phyloP scores from a whole-genome alignment of 176 grass and related monocot genomes.

The Oryza rufipogon region DNA sequence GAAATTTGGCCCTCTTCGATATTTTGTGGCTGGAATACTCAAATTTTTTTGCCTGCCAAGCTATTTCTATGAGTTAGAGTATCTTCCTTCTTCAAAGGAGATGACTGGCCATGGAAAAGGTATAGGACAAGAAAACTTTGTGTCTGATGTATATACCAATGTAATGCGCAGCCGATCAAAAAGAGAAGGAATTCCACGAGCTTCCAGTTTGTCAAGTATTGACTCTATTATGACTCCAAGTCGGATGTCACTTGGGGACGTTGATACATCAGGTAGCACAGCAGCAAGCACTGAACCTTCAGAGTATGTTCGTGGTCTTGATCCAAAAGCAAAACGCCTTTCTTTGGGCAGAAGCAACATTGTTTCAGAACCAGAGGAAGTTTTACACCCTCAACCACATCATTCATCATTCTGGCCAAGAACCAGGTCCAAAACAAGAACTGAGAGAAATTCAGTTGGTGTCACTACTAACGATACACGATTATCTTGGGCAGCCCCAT shows the following conservation, averaged over 20 bases:
- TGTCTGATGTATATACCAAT: constrained; percentile 73
- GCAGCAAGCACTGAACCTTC: constrained; percentile 81
- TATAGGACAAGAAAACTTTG: constrained; percentile 42
- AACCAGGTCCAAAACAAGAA: constrained; percentile 80
- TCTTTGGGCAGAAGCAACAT: constrained; percentile 89
- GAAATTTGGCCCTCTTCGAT: constrained; percentile 86
- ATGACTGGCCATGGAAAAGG: constrained; percentile 50
- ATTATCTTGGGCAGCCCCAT: constrained; percentile 71
- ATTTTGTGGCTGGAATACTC: constrained; percentile 90
- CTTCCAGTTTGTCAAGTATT: constrained; percentile 96
- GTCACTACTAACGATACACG: constrained; percentile 56
- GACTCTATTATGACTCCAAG: constrained; percentile 95
- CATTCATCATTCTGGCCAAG: constrained; percentile 76
- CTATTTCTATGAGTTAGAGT: constrained; percentile 94
- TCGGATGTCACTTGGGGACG: constrained; percentile 61
- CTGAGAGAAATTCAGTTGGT: constrained; percentile 66
- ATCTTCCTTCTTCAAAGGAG: constrained; percentile 74
- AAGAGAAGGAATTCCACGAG: constrained; percentile 80
- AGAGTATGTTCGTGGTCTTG: constrained; percentile 79
- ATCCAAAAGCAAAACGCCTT: constrained; percentile 79
- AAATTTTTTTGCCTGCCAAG: constrained; percentile 96
- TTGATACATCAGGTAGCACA: constrained; percentile 65
- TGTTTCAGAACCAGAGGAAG: constrained; percentile 96
- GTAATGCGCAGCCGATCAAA: constrained; percentile 60
- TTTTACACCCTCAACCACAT: constrained; percentile 79